Percentiles rank a stretch among this genome's conserved stretches.
These are phyloP conservation scores for Xylaria multiplex DNA, from an alignment of 2,329 filamentous ascomycete genomes.

Conservation along the genomic window DNA sequence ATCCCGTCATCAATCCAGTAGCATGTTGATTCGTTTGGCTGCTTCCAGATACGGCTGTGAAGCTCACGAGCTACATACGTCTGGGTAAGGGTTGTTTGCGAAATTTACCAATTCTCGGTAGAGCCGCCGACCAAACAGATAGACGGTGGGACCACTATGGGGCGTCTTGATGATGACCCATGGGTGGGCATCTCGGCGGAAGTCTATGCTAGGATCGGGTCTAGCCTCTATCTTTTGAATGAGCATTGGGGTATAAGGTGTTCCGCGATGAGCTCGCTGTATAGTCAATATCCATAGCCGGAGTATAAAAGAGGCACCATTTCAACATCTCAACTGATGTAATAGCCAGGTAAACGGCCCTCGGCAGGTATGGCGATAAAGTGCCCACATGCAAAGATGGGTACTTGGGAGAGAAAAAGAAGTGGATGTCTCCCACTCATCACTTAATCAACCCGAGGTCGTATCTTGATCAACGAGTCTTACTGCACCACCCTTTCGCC, in stretches of 20 bases:
- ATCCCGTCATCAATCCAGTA: too few relatives aligned
- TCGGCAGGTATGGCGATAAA: neutral
- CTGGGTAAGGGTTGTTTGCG: too few relatives aligned
- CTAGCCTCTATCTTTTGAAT: too few relatives aligned
- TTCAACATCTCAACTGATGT: neutral
- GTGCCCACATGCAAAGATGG: neutral
- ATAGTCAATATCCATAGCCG: too few relatives aligned
- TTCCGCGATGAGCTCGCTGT: neutral
- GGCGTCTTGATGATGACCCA: too few relatives aligned
- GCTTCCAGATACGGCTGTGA: neutral
- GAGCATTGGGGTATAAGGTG: too few relatives aligned
- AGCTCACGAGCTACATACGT: neutral
- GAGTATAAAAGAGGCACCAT: neutral
- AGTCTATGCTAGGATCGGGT: too few relatives aligned
- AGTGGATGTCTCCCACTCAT: neutral
- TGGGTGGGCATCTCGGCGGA: too few relatives aligned
- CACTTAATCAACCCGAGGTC: slow-evolving; percentile 49
- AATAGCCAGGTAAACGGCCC: neutral
- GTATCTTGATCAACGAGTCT: slow-evolving; percentile 57
- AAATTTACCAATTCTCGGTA: too few relatives aligned
- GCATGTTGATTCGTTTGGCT: neutral
- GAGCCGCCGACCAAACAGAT: too few relatives aligned
- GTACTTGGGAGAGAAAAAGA: neutral
- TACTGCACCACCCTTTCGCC: slow-evolving; percentile 56
- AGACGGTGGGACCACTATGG: too few relatives aligned